Evolutionary conservation across 805 yeast species (phyloP).

Genomic region (Teunomyces stri): DNA sequence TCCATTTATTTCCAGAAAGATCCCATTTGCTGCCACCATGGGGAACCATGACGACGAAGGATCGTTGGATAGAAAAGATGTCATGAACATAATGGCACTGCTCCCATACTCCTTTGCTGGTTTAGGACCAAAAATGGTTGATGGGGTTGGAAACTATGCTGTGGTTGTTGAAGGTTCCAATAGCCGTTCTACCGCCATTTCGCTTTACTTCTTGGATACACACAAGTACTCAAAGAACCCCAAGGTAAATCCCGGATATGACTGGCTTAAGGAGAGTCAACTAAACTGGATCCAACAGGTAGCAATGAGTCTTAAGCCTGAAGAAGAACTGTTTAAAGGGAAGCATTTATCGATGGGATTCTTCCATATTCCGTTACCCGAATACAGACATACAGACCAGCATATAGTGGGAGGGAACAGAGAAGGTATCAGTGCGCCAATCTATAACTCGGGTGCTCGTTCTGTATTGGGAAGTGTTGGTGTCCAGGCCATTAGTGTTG

Average conservation of each 20-base stretch:
- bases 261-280: slow-evolving; percentile 76
- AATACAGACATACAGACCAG: slow-evolving; percentile 53
- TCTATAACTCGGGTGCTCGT: slow-evolving; percentile 64
- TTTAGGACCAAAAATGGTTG: slow-evolving; percentile 62
- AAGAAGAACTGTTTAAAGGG: slow-evolving; percentile 33
- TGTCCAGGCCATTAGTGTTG: slow-evolving; percentile 73
- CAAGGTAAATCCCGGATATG: slow-evolving; percentile 75
- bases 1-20: slow-evolving; percentile 62
- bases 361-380: slow-evolving; percentile 92
- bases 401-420: slow-evolving; percentile 58
- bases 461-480: slow-evolving; percentile 59
- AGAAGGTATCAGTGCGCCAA: slow-evolving; percentile 82
- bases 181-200: slow-evolving; percentile 41
- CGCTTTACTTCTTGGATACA: slow-evolving; percentile 78
- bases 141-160: slow-evolving; percentile 83
- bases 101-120: slow-evolving; percentile 69
- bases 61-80: slow-evolving; percentile 52
- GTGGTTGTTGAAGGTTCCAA: slow-evolving; percentile 49
- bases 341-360: slow-evolving; percentile 77
- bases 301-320: slow-evolving; percentile 22
- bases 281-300: slow-evolving; percentile 51
- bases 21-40: slow-evolving; percentile 82
- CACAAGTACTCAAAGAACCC: slow-evolving; percentile 72
- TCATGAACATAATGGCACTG: slow-evolving; percentile 53
- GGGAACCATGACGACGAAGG: slow-evolving; percentile 98